Evolutionary conservation across 192 early-diverging fungal genomes (phyloP).

Genomic region (Pilobolus umbonatus): DNA sequence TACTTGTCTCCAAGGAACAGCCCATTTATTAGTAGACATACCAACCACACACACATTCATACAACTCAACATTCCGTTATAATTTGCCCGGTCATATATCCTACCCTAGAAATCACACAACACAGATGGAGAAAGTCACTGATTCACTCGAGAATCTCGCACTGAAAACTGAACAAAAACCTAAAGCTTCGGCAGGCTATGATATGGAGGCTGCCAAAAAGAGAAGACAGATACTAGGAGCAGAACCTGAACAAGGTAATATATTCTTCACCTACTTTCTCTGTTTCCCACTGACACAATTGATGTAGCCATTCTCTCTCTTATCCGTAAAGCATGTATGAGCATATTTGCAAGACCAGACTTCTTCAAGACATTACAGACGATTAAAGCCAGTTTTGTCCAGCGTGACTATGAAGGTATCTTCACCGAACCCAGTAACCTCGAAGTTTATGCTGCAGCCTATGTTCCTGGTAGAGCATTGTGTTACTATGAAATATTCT

Average conservation of each 20-base stretch:
- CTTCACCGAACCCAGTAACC: constrained; percentile 66
- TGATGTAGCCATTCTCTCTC: constrained; percentile 50
- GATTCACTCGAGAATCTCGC: no score
- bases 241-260: constrained; percentile 48
- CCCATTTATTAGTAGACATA: no score
- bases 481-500: constrained; percentile 78
- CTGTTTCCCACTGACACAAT: background rate
- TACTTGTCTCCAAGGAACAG: no score
- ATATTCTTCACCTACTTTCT: background rate
- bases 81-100: no score
- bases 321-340: constrained; percentile 59
- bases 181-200: constrained; percentile 7
- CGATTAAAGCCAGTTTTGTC: constrained; percentile 81
- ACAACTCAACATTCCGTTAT: no score
- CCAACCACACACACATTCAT: no score
- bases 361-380: constrained; percentile 58
- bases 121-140: no score
- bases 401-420: constrained; percentile 78
- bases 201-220: constrained; percentile 23
- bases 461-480: constrained; percentile 84
- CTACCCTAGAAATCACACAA: no score
- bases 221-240: constrained; percentile 37
- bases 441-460: constrained; percentile 81
- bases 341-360: constrained; percentile 51
- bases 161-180: no score